Evolutionary conservation across 164 flowering plant species (phyloP).

Genomic region (Berberis vulgaris): DNA sequence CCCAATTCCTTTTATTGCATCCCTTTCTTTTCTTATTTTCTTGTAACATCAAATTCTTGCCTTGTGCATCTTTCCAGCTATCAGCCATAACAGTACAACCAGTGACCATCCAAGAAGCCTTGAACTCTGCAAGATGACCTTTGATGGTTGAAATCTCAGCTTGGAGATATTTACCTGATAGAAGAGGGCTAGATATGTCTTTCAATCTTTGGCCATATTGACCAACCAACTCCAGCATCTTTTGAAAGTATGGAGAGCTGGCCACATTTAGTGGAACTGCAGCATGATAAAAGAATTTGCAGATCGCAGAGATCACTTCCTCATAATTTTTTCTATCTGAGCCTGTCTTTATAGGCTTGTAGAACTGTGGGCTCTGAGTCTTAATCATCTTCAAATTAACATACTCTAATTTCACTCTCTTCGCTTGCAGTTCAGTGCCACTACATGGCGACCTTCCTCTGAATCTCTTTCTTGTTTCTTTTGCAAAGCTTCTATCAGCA

Average conservation of each 20-base stretch:
- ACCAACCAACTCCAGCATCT: conserved; percentile 71
- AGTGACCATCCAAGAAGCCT: conserved; percentile 49
- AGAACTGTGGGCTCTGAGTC: conserved; percentile 17
- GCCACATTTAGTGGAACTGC: conserved; percentile 57
- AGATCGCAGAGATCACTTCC: conserved; percentile 53
- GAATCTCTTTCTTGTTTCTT: no score
- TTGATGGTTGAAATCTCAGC: conserved; percentile 51
- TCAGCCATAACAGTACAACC: conserved; percentile 77
- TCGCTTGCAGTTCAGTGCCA: conserved; percentile 25
- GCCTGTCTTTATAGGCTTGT: conserved; percentile 22
- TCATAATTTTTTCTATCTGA: conserved; percentile 31
- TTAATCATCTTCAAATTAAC: conserved; percentile 24
- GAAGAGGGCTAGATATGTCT: conserved; percentile 38
- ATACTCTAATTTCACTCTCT: conserved; percentile 38
- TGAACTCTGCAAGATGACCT: conserved; percentile 41
- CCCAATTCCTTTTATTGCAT: no score
- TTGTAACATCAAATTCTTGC: conserved; percentile 3
- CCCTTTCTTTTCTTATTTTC: no score
- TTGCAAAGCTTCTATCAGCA: no score
- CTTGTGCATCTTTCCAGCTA: conserved; percentile 60
- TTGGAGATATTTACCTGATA: conserved; percentile 53
- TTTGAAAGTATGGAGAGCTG: conserved; percentile 53
- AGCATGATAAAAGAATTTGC: conserved; percentile 66
- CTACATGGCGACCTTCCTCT: conserved; percentile 9
- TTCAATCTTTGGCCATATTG: conserved; percentile 55